Evolutionary conservation across 768 basidiomycete species (phyloP).

Genomic region (Mycena epipterygia): DNA sequence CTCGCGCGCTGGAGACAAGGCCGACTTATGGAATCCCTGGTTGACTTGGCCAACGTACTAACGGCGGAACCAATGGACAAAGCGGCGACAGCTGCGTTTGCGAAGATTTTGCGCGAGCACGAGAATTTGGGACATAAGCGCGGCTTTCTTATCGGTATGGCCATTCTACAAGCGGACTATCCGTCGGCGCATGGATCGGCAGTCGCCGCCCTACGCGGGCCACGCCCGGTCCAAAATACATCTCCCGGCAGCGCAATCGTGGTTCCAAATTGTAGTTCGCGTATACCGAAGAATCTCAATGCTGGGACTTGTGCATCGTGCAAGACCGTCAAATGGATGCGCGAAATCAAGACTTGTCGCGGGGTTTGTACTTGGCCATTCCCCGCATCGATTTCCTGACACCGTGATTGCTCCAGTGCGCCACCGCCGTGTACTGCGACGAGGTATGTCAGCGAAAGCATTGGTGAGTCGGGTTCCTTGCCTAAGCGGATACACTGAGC

Average conservation of each 20-base stretch:
- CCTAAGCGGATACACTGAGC: neutral
- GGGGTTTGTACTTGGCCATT: neutral
- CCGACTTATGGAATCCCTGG: slow-evolving; percentile 6
- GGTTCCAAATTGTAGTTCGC: neutral
- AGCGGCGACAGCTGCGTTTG: slow-evolving; percentile 7
- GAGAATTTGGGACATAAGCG: neutral
- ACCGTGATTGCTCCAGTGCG: neutral
- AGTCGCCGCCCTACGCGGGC: neutral
- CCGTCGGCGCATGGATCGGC: slow-evolving; percentile 11
- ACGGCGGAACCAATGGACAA: slow-evolving; percentile 15
- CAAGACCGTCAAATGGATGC: neutral
- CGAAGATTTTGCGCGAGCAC: neutral
- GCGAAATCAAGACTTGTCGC: slow-evolving; percentile 9
- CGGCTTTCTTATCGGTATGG: neutral
- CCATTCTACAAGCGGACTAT: neutral
- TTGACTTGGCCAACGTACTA: slow-evolving; percentile 16
- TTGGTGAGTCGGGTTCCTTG: neutral
- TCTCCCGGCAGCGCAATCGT: neutral
- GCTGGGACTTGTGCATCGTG: slow-evolving; percentile 1
- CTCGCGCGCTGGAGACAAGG: slow-evolving; percentile 6
- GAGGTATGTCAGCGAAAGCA: slow-evolving; percentile 8
- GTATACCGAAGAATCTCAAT: slow-evolving; percentile 4
- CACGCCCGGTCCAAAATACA: neutral
- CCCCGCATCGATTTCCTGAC: neutral
- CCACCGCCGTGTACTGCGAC: neutral